These are phyloP conservation scores for Sungouiella thailandica DNA, from an alignment of 805 yeast genomes.

Conservation along the genomic window DNA sequence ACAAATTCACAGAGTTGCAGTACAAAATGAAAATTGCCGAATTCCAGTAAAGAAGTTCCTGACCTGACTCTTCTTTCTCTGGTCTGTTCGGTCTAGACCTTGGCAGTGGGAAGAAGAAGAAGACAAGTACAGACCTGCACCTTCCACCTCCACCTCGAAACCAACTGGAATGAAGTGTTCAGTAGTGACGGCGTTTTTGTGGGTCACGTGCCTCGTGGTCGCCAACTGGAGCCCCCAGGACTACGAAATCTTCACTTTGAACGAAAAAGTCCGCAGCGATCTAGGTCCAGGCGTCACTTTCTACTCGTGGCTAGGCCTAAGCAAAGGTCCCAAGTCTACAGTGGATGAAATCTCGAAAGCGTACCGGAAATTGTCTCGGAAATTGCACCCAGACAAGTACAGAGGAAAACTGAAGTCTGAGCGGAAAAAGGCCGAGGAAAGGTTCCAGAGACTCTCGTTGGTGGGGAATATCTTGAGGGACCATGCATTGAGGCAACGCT, in stretches of 20 bases:
- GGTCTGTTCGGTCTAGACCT: too few species aligned
- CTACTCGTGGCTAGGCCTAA: constrained; percentile 60
- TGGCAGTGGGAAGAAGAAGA: too few species aligned
- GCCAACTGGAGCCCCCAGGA: constrained; percentile 60
- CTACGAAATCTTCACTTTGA: constrained; percentile 72
- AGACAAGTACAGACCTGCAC: too few species aligned
- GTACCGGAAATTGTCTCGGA: constrained; percentile 64
- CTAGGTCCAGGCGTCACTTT: constrained; percentile 59
- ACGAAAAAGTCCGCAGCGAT: constrained; percentile 57
- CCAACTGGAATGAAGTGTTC: constrained; percentile 8
- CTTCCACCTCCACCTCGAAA: too few species aligned
- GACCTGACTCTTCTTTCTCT: too few species aligned
- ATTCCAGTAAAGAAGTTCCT: too few species aligned
- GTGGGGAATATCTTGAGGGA: constrained; percentile 70
- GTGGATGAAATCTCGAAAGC: constrained; percentile 56
- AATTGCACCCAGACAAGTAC: constrained; percentile 82
- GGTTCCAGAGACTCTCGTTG: constrained; percentile 73
- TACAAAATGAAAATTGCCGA: too few species aligned
- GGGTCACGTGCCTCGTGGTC: constrained; percentile 24
- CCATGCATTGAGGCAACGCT: constrained; percentile 52
- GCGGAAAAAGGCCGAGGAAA: constrained; percentile 52
- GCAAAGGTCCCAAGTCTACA: constrained; percentile 42
- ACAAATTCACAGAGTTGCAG: too few species aligned
- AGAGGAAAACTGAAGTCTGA: constrained; percentile 21
- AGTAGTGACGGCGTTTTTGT: constrained; percentile 10